Percentiles rank a stretch among this genome's conserved stretches.
Evolutionary conservation across 169 alveolate species (phyloP).

Genomic region (Cryptosporidium andersoni): DNA sequence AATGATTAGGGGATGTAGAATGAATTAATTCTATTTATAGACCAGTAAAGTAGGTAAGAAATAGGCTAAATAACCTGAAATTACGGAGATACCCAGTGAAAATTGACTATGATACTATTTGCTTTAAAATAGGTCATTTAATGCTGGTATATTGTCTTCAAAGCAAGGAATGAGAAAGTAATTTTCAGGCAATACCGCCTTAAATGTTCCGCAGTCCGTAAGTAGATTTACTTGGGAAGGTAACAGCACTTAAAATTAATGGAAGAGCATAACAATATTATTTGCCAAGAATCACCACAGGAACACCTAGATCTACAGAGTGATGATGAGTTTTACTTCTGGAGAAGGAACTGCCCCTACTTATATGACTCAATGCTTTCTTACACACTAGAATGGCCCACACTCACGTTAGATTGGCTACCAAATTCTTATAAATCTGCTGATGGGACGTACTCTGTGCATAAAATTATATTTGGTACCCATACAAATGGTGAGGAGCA

Average conservation of each 20-base stretch:
- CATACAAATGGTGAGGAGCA: slow-evolving; percentile 91
- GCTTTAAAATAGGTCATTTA: too few species aligned
- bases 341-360: slow-evolving; percentile 95
- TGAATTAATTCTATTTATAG: too few species aligned
- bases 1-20: too few species aligned
- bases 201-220: too few species aligned
- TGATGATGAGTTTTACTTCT: slow-evolving; percentile 75
- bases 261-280: background rate
- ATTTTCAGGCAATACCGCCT: too few species aligned
- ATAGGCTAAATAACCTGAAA: too few species aligned
- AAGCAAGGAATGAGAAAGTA: too few species aligned
- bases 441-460: slow-evolving; percentile 80
- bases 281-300: background rate
- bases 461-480: slow-evolving; percentile 90
- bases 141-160: too few species aligned
- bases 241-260: too few species aligned
- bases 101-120: too few species aligned
- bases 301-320: background rate
- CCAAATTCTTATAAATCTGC: slow-evolving; percentile 78
- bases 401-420: slow-evolving; percentile 90
- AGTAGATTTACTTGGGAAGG: background rate
- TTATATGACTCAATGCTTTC: slow-evolving; percentile 91
- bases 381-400: slow-evolving; percentile 96
- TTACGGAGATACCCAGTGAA: too few species aligned
- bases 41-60: too few species aligned